phyloP scores from a whole-genome alignment of 169 alveolate genomes.

The Eimeria acervulina region DNA sequence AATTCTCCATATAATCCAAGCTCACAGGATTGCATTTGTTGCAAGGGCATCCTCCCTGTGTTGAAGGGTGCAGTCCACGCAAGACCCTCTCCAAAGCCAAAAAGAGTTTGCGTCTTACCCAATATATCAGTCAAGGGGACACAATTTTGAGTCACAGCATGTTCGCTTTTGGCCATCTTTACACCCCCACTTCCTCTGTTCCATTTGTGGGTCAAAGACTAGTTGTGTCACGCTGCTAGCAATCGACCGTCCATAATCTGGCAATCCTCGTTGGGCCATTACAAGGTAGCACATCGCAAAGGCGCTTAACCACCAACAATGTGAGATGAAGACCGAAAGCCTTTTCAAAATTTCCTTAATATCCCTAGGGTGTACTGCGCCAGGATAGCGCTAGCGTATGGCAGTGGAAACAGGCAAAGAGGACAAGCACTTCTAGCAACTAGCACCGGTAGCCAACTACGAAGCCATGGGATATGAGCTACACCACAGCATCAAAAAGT shows the following conservation, averaged over 20 bases:
- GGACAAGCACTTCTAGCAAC: background rate
- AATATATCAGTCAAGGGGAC: background rate
- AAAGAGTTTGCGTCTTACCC: background rate
- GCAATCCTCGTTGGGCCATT: background rate
- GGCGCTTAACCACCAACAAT: background rate
- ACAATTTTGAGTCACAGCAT: background rate
- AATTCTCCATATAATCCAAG: background rate
- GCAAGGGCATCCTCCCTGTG: no score
- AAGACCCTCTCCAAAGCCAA: no score
- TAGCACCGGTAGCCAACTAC: background rate
- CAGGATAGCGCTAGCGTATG: background rate
- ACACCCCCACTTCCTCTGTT: no score
- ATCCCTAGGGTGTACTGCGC: background rate
- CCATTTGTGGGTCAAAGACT: background rate
- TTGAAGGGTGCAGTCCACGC: no score
- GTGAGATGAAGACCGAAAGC: background rate
- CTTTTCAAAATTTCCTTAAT: background rate
- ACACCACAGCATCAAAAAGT: background rate
- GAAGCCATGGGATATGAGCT: background rate
- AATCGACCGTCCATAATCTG: background rate
- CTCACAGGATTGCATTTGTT: background rate
- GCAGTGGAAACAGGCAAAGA: background rate
- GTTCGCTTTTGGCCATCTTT: no score
- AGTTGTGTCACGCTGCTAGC: background rate
- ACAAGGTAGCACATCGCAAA: background rate